Conservation (phyloP, 192 early-diverging fungal genomes). For the Podochytrium sp. region DNA sequence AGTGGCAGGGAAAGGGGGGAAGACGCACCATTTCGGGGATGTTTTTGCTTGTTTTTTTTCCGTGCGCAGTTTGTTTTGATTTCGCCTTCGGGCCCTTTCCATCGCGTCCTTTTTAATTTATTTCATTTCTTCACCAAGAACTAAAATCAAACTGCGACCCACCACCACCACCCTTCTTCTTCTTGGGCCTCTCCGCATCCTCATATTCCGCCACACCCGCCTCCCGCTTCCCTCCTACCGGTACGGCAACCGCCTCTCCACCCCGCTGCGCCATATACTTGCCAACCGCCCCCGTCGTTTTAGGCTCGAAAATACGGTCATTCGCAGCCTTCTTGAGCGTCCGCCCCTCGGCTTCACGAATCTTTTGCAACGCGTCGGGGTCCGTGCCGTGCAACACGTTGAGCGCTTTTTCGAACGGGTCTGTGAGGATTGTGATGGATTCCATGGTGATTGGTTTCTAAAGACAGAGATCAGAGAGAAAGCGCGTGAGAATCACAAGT, state of each 20-base stretch:
- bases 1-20: no score
- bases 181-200: conserved; percentile 5
- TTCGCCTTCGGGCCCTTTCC: neutral
- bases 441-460: conserved; percentile 73
- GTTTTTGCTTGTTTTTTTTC: no score
- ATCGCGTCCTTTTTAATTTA: neutral
- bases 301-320: neutral
- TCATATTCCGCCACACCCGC: neutral
- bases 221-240: neutral
- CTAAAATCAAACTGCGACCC: conserved; percentile 16
- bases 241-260: neutral
- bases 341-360: conserved; percentile 69
- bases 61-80: neutral
- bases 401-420: conserved; percentile 80
- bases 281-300: conserved; percentile 62
- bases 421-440: conserved; percentile 75
- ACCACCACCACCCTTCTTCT: conserved; percentile 8
- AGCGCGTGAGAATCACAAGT: no score
- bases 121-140: conserved; percentile 16
- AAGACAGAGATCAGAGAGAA: no score
- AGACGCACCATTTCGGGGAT: no score
- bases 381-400: conserved; percentile 61
- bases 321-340: conserved; percentile 61
- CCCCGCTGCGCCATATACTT: conserved; percentile 61
- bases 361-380: conserved; percentile 59